A percentile compares a stretch with the other conserved stretches of the same genome.
phyloP scores from a whole-genome alignment of 140 eudicot species.

The Ambrosia hybrid region DNA sequence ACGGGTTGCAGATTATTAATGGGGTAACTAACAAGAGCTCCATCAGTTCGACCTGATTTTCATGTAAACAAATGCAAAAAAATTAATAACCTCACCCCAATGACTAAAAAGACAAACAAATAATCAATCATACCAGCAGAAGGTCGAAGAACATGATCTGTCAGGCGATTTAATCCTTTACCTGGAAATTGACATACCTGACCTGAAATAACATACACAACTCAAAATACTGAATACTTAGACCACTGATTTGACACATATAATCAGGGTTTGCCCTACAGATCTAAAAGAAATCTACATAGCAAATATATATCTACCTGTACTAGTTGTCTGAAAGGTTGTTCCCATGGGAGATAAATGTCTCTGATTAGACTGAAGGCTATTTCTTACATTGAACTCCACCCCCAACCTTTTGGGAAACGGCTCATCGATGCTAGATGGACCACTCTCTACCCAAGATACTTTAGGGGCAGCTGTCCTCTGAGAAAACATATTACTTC shows the following conservation, averaged over 20 bases:
- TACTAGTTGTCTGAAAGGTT: constrained; percentile 36
- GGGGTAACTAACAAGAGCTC: constrained; percentile 22
- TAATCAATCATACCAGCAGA: constrained; percentile 35
- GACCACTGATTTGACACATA: constrained; percentile 5
- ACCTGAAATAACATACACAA: constrained; percentile 26
- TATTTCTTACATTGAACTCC: constrained; percentile 34
- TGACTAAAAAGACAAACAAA: not conserved
- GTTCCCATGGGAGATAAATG: constrained; percentile 29
- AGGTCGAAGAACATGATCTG: constrained; percentile 27
- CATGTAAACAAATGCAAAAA: constrained; percentile 21
- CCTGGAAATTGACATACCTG: constrained; percentile 23
- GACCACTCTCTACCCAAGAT: constrained; percentile 26
- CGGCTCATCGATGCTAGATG: constrained; percentile 25
- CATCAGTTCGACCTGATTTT: constrained; percentile 34
- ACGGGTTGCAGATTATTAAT: constrained; percentile 21
- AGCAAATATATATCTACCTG: constrained; percentile 18
- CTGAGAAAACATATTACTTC: constrained; percentile 31
- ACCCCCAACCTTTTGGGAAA: constrained; percentile 68
- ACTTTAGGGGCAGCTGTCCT: constrained; percentile 31
- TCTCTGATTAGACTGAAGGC: constrained; percentile 31
- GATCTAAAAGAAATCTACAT: not conserved
- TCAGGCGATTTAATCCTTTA: constrained; percentile 10
- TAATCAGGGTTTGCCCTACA: constrained; percentile 14
- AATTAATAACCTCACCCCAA: constrained; percentile 8
- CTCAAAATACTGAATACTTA: not conserved